These are phyloP conservation scores for Didymella pinodella DNA, from an alignment of 2,329 filamentous ascomycete species.

Conservation along the genomic window DNA sequence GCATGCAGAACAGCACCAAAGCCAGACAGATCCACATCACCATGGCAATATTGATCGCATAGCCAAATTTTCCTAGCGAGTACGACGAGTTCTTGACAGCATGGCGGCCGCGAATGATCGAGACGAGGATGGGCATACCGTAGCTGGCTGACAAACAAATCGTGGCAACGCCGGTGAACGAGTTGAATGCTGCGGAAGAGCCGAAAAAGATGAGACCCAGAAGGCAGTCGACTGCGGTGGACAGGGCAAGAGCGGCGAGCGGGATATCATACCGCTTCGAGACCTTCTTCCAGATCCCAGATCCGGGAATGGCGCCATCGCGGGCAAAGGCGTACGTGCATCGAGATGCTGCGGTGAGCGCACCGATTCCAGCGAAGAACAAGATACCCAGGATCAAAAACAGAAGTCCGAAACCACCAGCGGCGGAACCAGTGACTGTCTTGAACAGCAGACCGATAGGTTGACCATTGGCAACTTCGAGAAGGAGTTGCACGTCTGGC, in stretches of 20 bases:
- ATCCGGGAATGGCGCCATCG: conserved; percentile 77
- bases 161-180: conserved; percentile 80
- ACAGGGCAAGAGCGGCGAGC: conserved; percentile 72
- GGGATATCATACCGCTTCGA: conserved; percentile 73
- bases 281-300: conserved; percentile 70
- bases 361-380: conserved; percentile 78
- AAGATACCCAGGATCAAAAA: conserved; percentile 80
- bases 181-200: conserved; percentile 77
- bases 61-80: conserved; percentile 74
- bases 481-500: conserved; percentile 70
- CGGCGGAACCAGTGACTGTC: conserved; percentile 74
- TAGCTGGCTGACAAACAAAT: conserved; percentile 81
- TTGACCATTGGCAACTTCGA: conserved; percentile 73
- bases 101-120: conserved; percentile 70
- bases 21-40: conserved; percentile 75
- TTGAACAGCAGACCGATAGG: conserved; percentile 81
- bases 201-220: conserved; percentile 83
- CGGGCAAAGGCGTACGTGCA: conserved; percentile 80
- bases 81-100: conserved; percentile 71
- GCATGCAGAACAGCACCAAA: conserved; percentile 80
- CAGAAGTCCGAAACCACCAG: conserved; percentile 76
- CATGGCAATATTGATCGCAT: conserved; percentile 71
- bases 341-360: conserved; percentile 75
- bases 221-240: conserved; percentile 72
- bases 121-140: conserved; percentile 77